These are phyloP conservation scores for Trichoderma oligosporum DNA, from an alignment of 2,329 filamentous ascomycete genomes.

Conservation along the genomic window DNA sequence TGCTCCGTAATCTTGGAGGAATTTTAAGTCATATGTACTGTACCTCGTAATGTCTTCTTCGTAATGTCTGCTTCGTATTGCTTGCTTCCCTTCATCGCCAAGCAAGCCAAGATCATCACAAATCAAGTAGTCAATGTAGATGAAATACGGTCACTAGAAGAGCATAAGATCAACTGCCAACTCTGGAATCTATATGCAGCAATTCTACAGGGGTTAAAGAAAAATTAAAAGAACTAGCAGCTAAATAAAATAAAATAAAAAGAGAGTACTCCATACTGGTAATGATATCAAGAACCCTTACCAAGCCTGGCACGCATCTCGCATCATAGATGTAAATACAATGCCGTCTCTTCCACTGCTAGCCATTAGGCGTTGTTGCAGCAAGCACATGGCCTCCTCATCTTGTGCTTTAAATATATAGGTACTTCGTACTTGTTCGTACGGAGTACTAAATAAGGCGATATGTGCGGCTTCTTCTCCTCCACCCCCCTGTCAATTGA, in stretches of 20 bases:
- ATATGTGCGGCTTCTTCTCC: background rate
- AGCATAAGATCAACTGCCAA: constrained; percentile 18
- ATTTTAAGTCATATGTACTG: no score
- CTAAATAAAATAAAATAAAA: background rate
- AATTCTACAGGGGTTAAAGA: background rate
- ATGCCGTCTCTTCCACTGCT: constrained; percentile 12
- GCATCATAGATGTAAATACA: no score
- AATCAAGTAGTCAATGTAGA: constrained; percentile 1
- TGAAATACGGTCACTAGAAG: background rate
- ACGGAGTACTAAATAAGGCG: constrained; percentile 13
- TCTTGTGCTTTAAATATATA: background rate
- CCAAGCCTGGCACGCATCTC: background rate
- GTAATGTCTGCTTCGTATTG: no score
- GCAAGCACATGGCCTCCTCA: constrained; percentile 9
- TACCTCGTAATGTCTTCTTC: no score
- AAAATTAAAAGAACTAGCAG: background rate
- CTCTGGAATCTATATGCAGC: background rate
- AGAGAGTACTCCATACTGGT: no score
- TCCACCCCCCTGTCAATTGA: background rate
- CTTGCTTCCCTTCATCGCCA: no score
- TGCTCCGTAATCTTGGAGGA: no score
- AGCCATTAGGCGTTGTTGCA: constrained; percentile 15
- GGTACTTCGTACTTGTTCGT: no score
- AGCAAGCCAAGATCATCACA: background rate
- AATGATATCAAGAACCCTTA: background rate